Percentiles rank a stretch among this genome's conserved stretches.
phyloP scores from a whole-genome alignment of 164 flowering plant genomes.

The Paratinospora sagittata region DNA sequence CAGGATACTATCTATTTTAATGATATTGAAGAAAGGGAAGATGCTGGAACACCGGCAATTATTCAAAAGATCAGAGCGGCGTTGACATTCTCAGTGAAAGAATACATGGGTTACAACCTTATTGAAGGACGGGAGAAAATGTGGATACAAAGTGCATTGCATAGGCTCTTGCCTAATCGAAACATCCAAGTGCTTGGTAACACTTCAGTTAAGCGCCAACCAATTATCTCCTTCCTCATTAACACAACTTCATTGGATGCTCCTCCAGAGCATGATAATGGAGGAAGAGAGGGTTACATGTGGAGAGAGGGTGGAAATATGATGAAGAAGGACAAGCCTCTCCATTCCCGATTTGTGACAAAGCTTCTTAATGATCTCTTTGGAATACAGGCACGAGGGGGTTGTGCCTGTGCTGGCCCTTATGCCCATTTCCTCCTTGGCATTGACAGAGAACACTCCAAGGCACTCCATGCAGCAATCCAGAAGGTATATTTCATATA shows the following conservation, averaged over 20 bases:
- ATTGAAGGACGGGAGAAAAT: conserved; percentile 40
- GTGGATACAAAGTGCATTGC: conserved; percentile 40
- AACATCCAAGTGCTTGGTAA: conserved; percentile 59
- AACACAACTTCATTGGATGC: conserved; percentile 29
- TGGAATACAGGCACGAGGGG: conserved; percentile 84
- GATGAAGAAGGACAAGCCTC: conserved; percentile 49
- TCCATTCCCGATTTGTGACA: conserved; percentile 68
- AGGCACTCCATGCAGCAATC: conserved; percentile 41
- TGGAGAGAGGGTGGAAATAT: conserved; percentile 41
- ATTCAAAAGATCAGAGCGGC: conserved; percentile 66
- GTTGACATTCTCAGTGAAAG: conserved; percentile 76
- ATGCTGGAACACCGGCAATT: conserved; percentile 74
- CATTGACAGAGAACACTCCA: conserved; percentile 35
- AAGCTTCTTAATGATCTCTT: conserved; percentile 80
- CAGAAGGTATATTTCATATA: conserved; percentile 35
- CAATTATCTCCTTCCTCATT: conserved; percentile 69
- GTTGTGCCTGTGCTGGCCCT: conserved; percentile 90
- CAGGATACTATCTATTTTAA: conserved; percentile 66
- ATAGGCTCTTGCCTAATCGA: conserved; percentile 48
- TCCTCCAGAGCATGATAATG: neutral
- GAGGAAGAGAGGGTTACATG: conserved; percentile 19
- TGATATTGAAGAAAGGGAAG: conserved; percentile 75
- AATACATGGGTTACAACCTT: conserved; percentile 54
- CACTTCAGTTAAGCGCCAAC: conserved; percentile 41
- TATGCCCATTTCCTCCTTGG: conserved; percentile 63